These are phyloP conservation scores for Plectranthus barbatus DNA, from an alignment of 257 asterid species.

Conservation along the genomic window DNA sequence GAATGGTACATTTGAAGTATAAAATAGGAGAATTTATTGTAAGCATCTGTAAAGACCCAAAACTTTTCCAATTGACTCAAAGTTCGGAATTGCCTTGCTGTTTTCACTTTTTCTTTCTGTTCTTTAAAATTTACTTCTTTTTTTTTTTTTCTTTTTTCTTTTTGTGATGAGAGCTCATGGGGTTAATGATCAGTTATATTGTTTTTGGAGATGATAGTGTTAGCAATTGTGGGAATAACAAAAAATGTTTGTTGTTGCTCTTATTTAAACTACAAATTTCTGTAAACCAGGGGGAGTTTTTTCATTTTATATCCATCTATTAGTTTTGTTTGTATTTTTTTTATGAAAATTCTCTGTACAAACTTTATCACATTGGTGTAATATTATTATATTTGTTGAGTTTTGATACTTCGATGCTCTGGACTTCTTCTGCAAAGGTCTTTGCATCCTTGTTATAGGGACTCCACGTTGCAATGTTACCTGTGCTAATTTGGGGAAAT, in stretches of 20 bases:
- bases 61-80: neutral
- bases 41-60: neutral
- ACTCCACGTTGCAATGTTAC: neutral
- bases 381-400: neutral
- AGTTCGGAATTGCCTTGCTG: neutral
- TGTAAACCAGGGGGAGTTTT: too few relatives aligned
- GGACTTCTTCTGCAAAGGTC: neutral
- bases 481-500: neutral
- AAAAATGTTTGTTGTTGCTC: neutral
- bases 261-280: too few relatives aligned
- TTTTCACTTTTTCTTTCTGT: too few relatives aligned
- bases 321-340: too few relatives aligned
- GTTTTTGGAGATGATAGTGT: too few relatives aligned
- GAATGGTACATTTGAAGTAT: slow-evolving; percentile 10
- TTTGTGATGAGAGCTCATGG: neutral
- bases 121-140: too few relatives aligned
- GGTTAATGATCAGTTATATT: too few relatives aligned
- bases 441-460: too few relatives aligned
- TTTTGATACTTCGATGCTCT: neutral
- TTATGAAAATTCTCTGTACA: too few relatives aligned
- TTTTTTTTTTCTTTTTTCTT: neutral
- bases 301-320: too few relatives aligned
- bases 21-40: slow-evolving; percentile 3
- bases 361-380: neutral
- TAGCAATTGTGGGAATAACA: too few relatives aligned